Evolutionary conservation across 495 filamentous ascomycete species (phyloP), one percentile per base, ranked within the genome.

Genomic region (Bacidia gigantensis): DNA sequence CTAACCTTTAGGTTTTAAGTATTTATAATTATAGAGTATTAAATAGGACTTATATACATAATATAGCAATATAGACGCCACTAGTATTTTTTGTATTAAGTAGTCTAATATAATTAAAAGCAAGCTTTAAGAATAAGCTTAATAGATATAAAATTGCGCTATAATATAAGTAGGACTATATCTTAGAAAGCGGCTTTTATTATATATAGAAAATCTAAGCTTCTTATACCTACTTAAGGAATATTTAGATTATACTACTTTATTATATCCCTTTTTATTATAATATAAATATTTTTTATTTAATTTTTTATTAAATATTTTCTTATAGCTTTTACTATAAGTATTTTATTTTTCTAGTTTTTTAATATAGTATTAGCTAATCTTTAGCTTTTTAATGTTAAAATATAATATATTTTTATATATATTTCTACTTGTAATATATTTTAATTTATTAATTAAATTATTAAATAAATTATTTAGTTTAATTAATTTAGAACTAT

Each of bases 231-330:
- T 48, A 48, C 3, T 29, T n/a, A n/a, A n/a, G n/a, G n/a, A n/a
- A n/a, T n/a, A n/a, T n/a, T n/a, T n/a, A 49, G 26, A 49, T 49
- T 49, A 3, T 49, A 49, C 9, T 44, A 44, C 20, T 44, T 9
- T n/a, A 2, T 29, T 26, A 49, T 49, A 26, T 49, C 14, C 9
- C 20, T 44, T 18, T 44, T 18, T 44, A 44, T 17, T 44, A 44
- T 9, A 44, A 44, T 44, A 9, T 9, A 17, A 17, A 9, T 9
- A 9, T 44, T 18, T 17, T 44, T 44, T 44, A 5, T 44, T 9
- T 44, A 9, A 44, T 44, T 44, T 9, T 22, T 29, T n/a, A n/a
- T n/a, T n/a, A n/a, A n/a, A n/a, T n/a, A n/a, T n/a, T n/a, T n/a
- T n/a, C n/a, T n/a, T n/a, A n/a, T n/a, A n/a, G n/a, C n/a, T n/a